A percentile compares a stretch with the other conserved stretches of the same genome.
Conservation (phyloP, 1,284 basidiomycete species). For the Meira miltonrushii region DNA sequence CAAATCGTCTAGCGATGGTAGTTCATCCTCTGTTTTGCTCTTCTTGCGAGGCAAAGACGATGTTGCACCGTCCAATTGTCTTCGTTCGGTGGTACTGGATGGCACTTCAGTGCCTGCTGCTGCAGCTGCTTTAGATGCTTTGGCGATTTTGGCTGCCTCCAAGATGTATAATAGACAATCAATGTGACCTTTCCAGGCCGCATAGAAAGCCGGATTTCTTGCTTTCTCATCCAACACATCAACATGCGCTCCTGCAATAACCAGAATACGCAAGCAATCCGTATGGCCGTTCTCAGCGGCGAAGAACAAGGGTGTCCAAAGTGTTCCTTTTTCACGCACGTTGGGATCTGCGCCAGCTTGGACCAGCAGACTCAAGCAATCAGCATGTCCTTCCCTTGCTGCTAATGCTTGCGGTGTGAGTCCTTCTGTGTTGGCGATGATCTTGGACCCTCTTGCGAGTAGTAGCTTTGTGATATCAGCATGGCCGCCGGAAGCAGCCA, state of each 20-base stretch:
- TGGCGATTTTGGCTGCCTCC: slow-evolving; percentile 21
- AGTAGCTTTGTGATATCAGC: slow-evolving; percentile 75
- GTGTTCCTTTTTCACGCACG: slow-evolving; percentile 83
- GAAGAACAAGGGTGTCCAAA: slow-evolving; percentile 97
- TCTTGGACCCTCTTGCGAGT: slow-evolving; percentile 70
- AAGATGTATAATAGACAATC: slow-evolving; percentile 56
- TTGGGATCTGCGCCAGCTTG: slow-evolving; percentile 55
- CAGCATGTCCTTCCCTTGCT: slow-evolving; percentile 84
- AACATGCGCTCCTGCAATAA: slow-evolving; percentile 72
- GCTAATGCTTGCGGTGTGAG: slow-evolving; percentile 97
- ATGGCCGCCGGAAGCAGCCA: slow-evolving; percentile 86
- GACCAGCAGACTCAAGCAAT: slow-evolving; percentile 75
- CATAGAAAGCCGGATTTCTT: slow-evolving; percentile 83
- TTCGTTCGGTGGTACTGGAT: not conserved
- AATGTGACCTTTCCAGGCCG: slow-evolving; percentile 94
- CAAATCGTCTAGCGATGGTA: slow-evolving; percentile 27
- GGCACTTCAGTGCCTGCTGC: not conserved
- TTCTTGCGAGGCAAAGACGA: slow-evolving; percentile 1
- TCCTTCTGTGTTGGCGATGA: slow-evolving; percentile 83
- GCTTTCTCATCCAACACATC: slow-evolving; percentile 77
- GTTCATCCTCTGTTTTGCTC: not conserved
- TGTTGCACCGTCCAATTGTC: not conserved
- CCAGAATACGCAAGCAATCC: slow-evolving; percentile 69
- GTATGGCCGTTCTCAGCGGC: slow-evolving; percentile 82
- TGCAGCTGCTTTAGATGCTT: slow-evolving; percentile 1